Conservation (phyloP, 306 rosid genomes). For the Calophaca sinica region DNA sequence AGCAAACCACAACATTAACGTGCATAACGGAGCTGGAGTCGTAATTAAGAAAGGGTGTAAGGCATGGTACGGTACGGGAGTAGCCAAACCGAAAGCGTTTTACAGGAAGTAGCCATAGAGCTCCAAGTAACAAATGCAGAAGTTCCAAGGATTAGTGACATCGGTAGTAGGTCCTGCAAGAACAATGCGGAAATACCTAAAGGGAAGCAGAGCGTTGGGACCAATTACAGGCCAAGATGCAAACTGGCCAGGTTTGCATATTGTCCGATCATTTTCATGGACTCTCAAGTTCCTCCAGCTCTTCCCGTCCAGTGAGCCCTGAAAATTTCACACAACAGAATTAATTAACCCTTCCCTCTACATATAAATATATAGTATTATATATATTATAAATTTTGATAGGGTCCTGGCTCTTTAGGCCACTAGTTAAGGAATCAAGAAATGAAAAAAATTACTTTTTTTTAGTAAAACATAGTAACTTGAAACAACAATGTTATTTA, state of each 20-base stretch:
- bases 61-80: not conserved
- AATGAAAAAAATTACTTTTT: too few species aligned
- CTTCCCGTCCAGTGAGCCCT: constrained; percentile 93
- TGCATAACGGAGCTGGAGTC: not conserved
- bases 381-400: too few species aligned
- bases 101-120: constrained; percentile 83
- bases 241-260: constrained; percentile 88
- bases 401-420: too few species aligned
- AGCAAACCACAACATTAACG: constrained; percentile 17
- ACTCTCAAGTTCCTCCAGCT: constrained; percentile 75
- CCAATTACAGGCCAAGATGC: constrained; percentile 88
- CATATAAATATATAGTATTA: not conserved
- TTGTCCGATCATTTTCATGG: constrained; percentile 80
- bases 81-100: constrained; percentile 34
- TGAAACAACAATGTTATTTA: too few species aligned
- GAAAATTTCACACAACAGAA: constrained; percentile 28
- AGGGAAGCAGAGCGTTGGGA: constrained; percentile 80
- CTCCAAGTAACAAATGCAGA: constrained; percentile 83
- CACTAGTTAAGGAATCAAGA: too few species aligned
- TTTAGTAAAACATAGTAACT: too few species aligned
- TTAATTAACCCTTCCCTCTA: not conserved
- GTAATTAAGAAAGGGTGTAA: not conserved
- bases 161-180: constrained; percentile 73
- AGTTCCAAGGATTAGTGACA: constrained; percentile 76
- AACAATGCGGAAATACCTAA: constrained; percentile 73